Evolutionary conservation across 768 basidiomycete genomes (phyloP).

Genomic region (Mycena amicta): DNA sequence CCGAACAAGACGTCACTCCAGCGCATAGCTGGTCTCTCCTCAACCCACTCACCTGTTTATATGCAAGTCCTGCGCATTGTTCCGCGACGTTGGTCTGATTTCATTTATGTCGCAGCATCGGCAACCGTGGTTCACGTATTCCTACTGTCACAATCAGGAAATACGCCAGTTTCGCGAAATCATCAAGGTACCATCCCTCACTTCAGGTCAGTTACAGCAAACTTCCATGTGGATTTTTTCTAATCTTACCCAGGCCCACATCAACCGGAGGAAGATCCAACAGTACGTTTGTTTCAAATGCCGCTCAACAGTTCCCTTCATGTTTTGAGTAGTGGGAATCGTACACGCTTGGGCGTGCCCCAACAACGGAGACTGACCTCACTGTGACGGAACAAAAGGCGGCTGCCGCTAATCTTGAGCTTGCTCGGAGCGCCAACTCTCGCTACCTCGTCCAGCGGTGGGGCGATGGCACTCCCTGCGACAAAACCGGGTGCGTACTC

Average conservation of each 20-base stretch:
- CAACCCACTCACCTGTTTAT: constrained; percentile 80
- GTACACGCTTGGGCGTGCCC: constrained; percentile 77
- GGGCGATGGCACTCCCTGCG: constrained; percentile 90
- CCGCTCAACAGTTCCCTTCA: constrained; percentile 24
- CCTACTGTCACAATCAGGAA: constrained; percentile 92
- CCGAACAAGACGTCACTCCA: constrained; percentile 63
- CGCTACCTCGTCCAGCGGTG: constrained; percentile 92
- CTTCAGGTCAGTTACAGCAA: constrained; percentile 53
- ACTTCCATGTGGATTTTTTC: constrained; percentile 22
- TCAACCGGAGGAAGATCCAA: constrained; percentile 84
- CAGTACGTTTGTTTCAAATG: constrained; percentile 50
- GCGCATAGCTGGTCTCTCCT: constrained; percentile 83
- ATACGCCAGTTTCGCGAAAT: constrained; percentile 96
- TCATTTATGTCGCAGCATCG: constrained; percentile 58
- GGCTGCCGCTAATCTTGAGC: constrained; percentile 71
- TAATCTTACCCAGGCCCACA: constrained; percentile 55
- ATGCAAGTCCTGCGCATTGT: constrained; percentile 58
- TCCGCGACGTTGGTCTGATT: constrained; percentile 29
- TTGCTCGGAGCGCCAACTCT: constrained; percentile 75
- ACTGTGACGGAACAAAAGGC: constrained; percentile 66
- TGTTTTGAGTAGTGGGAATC: constrained; percentile 62
- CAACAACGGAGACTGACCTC: constrained; percentile 63
- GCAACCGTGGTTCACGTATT: constrained; percentile 97
- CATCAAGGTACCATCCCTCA: constrained; percentile 60
- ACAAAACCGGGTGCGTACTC: constrained; percentile 68